These are phyloP conservation scores for Leucogyrophana mollusca DNA, from an alignment of 768 basidiomycete genomes.

Conservation along the genomic window DNA sequence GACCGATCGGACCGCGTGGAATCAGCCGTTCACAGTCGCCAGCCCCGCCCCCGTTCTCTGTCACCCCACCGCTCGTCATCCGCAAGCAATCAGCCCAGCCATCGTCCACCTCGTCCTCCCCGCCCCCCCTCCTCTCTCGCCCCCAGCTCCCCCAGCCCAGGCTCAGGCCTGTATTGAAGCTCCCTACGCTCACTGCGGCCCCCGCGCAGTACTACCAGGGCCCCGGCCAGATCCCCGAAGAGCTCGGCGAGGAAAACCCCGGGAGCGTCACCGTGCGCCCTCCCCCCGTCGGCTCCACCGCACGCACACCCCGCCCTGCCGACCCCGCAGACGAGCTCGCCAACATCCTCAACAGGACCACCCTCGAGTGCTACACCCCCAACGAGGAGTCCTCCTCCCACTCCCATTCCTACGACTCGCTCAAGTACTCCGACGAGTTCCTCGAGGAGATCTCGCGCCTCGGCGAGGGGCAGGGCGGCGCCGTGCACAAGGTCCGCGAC, in stretches of 20 bases:
- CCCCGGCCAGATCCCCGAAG: slow-evolving; percentile 31
- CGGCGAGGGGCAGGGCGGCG: slow-evolving; percentile 95
- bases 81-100: slow-evolving; percentile 33
- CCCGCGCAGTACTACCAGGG: slow-evolving; percentile 27
- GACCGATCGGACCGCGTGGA: slow-evolving; percentile 54
- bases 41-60: slow-evolving; percentile 25
- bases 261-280: slow-evolving; percentile 45
- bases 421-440: slow-evolving; percentile 63
- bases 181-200: slow-evolving; percentile 27
- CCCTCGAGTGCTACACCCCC: slow-evolving; percentile 32
- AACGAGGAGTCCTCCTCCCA: slow-evolving; percentile 31
- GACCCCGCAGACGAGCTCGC: slow-evolving; percentile 33
- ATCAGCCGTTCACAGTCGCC: slow-evolving; percentile 43
- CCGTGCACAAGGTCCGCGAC: slow-evolving; percentile 91
- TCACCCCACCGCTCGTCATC: slow-evolving; percentile 38
- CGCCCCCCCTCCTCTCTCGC: slow-evolving; percentile 27
- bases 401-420: slow-evolving; percentile 14
- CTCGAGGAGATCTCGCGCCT: slow-evolving; percentile 77
- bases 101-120: slow-evolving; percentile 26
- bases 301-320: neutral
- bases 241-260: slow-evolving; percentile 34
- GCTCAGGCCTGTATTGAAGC: too few species aligned
- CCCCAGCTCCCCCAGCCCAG: slow-evolving; percentile 33
- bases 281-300: slow-evolving; percentile 10
- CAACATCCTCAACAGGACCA: slow-evolving; percentile 26